Evolutionary conservation across 805 yeast species (phyloP).

Genomic region (Ogataea henricii): DNA sequence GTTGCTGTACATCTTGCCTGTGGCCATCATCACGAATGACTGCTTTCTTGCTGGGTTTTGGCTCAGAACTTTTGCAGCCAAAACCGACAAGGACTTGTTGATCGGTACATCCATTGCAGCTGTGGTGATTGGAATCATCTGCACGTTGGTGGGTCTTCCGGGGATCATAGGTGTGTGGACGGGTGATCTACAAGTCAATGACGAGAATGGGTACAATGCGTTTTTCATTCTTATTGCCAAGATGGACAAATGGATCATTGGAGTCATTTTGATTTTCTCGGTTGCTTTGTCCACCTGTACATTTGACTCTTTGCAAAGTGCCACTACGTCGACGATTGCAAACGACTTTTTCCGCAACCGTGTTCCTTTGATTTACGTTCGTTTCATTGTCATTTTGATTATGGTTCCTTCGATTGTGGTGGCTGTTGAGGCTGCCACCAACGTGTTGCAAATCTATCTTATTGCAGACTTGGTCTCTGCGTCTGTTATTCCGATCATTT

Average conservation of each 20-base stretch:
- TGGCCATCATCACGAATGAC: conserved; percentile 89
- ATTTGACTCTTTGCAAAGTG: conserved; percentile 85
- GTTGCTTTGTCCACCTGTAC: conserved; percentile 82
- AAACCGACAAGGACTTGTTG: conserved; percentile 69
- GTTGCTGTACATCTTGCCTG: conserved; percentile 75
- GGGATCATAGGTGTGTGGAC: conserved; percentile 94
- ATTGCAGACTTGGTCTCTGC: conserved; percentile 91
- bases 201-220: conserved; percentile 62
- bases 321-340: conserved; percentile 83
- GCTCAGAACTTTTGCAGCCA: conserved; percentile 91
- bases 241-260: conserved; percentile 86
- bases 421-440: conserved; percentile 78
- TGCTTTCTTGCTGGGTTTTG: conserved; percentile 91
- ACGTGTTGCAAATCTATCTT: conserved; percentile 81
- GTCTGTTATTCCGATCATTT: conserved; percentile 79
- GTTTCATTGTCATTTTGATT: conserved; percentile 68
- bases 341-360: conserved; percentile 88
- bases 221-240: conserved; percentile 69
- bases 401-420: conserved; percentile 89
- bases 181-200: conserved; percentile 57
- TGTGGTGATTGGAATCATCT: conserved; percentile 59
- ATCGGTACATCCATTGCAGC: conserved; percentile 80
- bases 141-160: conserved; percentile 74
- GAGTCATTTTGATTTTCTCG: conserved; percentile 75
- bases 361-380: conserved; percentile 62